phyloP scores from a whole-genome alignment of 306 rosid genomes.

The Pterocarpus santalinus region DNA sequence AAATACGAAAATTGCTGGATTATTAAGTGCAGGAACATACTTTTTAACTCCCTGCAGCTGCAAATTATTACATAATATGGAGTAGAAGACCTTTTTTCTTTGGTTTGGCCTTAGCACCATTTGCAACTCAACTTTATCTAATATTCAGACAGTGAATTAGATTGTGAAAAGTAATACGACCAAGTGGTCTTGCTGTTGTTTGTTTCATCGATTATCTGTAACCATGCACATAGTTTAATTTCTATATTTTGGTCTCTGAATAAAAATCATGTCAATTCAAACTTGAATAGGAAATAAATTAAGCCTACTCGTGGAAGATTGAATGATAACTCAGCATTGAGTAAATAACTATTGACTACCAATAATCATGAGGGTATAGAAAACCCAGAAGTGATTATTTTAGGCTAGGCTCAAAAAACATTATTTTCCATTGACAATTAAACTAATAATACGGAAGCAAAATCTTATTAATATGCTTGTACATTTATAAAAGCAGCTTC shows the following conservation, averaged over 20 bases:
- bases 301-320: not conserved
- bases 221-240: not conserved
- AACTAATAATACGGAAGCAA: slow-evolving; percentile 19
- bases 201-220: not conserved
- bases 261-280: not conserved
- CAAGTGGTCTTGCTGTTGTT: not conserved
- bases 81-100: not conserved
- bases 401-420: slow-evolving; percentile 6
- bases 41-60: not conserved
- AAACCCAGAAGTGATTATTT: slow-evolving; percentile 12
- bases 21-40: not conserved
- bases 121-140: not conserved
- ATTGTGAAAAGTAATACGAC: not conserved
- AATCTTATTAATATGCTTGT: slow-evolving; percentile 16
- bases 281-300: not conserved
- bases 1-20: not conserved
- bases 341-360: too few relatives aligned
- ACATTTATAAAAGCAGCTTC: slow-evolving; percentile 30
- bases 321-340: not conserved
- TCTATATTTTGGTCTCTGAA: not conserved
- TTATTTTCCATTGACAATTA: not conserved
- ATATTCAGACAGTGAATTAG: not conserved
- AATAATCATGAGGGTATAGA: not conserved
- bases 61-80: not conserved
- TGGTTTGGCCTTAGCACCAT: not conserved